Evolutionary conservation across 208 protist genomes (phyloP), one percentile per base, ranked within the genome.

Genomic region (Trypanosoma scelopori): DNA sequence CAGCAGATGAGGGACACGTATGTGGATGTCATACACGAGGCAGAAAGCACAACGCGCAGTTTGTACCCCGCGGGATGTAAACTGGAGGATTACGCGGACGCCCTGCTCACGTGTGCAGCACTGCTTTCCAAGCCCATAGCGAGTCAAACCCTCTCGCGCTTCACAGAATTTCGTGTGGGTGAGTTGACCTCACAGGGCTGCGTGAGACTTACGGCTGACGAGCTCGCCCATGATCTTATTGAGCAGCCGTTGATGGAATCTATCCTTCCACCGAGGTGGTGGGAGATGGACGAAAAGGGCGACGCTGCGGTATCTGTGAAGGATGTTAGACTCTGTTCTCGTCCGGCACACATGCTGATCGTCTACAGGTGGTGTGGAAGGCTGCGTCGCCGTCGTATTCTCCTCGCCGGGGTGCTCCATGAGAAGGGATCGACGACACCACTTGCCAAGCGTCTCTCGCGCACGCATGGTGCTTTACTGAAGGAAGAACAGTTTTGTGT

Each of bases 1-100:
- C 22, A 58, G 11, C 43, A 42, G 0, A 7, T 89, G 30, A 61
- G 37, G 13, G 62, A 60, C 2, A 53, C 57, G 28, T 77, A 84
- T 46, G 0, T 41, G 11, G 37, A 23, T 13, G 65, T 72, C 25
- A 58, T 91, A 27, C 52, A 69, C 23, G 89, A 95, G 51, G 66
- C 73, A 5, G 41, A 53, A 18, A 84, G 81, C 6, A 32, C 93
- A 9, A 74, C 87, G n/a, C 55, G 57, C 15, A 77, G 73, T 50
- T 55, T 95, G 23, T 95, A 93, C 71, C 81, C 89, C 1, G 58
- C 66, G 2, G 89, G 87, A 0, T 93, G 89, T 60, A 69, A 50
- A 42, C 52, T 84, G 39, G 85, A 79, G 52, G 83, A 89, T 27
- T 90, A 84, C 49, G 74, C 78, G 18, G 85, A 93, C 30, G 74